Percentiles rank a stretch among this genome's conserved stretches.
Evolutionary conservation across 768 basidiomycete species (phyloP).

Genomic region (Dacryopinax spathularia): DNA sequence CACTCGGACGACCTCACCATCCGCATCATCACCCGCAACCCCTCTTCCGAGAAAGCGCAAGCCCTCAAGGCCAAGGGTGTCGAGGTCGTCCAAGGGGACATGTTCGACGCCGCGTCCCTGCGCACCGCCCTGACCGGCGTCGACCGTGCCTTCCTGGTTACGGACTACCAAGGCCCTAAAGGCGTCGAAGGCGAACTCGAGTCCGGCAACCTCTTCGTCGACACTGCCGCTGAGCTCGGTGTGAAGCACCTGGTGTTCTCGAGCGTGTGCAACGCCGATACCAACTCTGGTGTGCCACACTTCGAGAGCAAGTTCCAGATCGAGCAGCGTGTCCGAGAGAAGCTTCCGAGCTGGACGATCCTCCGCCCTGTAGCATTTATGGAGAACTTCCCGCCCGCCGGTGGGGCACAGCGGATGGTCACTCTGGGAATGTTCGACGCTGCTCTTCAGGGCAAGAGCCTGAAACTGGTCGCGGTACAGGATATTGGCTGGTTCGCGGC

Average conservation of each 20-base stretch:
- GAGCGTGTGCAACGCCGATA: constrained; percentile 15
- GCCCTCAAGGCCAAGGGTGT: constrained; percentile 13
- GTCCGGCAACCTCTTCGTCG: constrained; percentile 18
- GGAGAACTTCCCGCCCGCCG: constrained; percentile 17
- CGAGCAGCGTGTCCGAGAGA: constrained; percentile 17
- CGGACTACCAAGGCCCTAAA: constrained; percentile 7
- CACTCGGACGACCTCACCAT: not conserved
- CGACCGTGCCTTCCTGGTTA: constrained; percentile 17
- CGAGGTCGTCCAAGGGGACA: constrained; percentile 15
- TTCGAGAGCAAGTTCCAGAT: constrained; percentile 17
- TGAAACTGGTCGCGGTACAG: constrained; percentile 15
- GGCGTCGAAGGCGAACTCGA: constrained; percentile 14
- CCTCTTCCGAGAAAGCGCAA: constrained; percentile 10
- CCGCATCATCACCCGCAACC: constrained; percentile 18
- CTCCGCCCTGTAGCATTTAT: constrained; percentile 19
- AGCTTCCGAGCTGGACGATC: constrained; percentile 15
- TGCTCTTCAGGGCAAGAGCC: constrained; percentile 5
- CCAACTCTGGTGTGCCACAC: constrained; percentile 16
- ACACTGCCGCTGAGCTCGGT: constrained; percentile 15
- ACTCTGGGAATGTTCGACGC: constrained; percentile 16
- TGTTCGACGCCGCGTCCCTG: constrained; percentile 10
- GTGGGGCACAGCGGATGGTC: constrained; percentile 11
- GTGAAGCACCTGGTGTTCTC: constrained; percentile 19
- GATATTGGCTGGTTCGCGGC: constrained; percentile 19
- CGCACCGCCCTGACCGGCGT: constrained; percentile 13